phyloP scores from a whole-genome alignment of 345 rosid genomes.

The Populus ilicifolia region DNA sequence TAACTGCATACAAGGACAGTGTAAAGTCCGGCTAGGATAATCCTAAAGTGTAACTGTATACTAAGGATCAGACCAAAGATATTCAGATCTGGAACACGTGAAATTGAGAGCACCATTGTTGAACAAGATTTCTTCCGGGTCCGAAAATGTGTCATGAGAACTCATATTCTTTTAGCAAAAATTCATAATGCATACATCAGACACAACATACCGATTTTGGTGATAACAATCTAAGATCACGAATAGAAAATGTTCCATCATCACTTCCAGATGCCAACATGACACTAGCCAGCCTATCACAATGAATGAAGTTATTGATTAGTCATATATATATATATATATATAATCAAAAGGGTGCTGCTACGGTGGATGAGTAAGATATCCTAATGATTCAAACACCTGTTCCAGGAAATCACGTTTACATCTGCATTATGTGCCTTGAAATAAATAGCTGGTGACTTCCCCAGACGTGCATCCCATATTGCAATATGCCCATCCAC shows the following conservation, averaged over 20 bases:
- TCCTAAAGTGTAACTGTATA: not conserved
- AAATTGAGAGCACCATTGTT: not conserved
- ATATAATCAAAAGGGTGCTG: not conserved
- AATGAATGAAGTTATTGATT: conserved; percentile 8
- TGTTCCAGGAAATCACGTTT: conserved; percentile 96
- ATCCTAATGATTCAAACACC: conserved; percentile 37
- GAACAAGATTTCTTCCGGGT: not conserved
- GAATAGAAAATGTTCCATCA: conserved; percentile 90
- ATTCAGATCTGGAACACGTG: not conserved
- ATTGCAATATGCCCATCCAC: conserved; percentile 77
- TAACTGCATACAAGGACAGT: too few relatives aligned
- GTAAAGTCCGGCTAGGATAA: too few relatives aligned
- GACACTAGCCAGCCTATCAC: conserved; percentile 72
- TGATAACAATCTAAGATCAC: conserved; percentile 66
- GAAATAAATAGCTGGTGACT: conserved; percentile 56
- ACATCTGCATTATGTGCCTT: conserved; percentile 93
- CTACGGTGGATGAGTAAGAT: not conserved
- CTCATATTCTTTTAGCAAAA: not conserved
- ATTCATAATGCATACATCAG: not conserved
- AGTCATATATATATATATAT: not conserved
- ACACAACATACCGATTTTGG: conserved; percentile 9
- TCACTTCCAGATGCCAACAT: conserved; percentile 97
- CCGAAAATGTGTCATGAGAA: not conserved
- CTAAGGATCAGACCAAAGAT: not conserved
- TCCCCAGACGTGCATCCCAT: conserved; percentile 81